Evolutionary conservation across 345 rosid genomes (phyloP).

Genomic region (Camelina hispida): DNA sequence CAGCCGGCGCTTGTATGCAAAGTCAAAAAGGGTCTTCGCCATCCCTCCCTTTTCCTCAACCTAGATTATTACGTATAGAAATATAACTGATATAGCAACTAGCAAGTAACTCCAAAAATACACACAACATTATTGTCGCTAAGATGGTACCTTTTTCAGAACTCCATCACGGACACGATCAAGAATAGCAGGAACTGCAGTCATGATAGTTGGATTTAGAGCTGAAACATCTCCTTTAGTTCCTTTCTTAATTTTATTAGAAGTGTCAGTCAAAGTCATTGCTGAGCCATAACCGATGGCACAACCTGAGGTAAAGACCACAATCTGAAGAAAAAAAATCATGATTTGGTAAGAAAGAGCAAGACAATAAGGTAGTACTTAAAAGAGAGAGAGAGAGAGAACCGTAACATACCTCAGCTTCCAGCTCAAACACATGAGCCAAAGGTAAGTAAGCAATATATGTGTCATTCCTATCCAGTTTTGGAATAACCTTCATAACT

Average conservation of each 20-base stretch:
- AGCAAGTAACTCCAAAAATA: constrained; percentile 20
- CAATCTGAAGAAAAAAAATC: constrained; percentile 54
- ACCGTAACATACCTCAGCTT: constrained; percentile 69
- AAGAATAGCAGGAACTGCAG: constrained; percentile 89
- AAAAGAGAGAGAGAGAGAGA: constrained; percentile 14
- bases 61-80: constrained; percentile 44
- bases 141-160: constrained; percentile 65
- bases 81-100: not conserved
- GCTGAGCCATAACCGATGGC: constrained; percentile 92
- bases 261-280: constrained; percentile 79
- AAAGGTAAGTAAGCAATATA: constrained; percentile 89
- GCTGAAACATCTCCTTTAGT: constrained; percentile 89
- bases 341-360: constrained; percentile 35
- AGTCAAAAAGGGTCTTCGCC: constrained; percentile 65
- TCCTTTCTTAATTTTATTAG: constrained; percentile 84
- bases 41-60: constrained; percentile 84
- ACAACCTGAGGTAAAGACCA: constrained; percentile 67
- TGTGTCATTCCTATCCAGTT: constrained; percentile 55
- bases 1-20: constrained; percentile 69
- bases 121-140: not conserved
- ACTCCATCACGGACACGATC: constrained; percentile 91
- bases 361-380: constrained; percentile 14
- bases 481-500: constrained; percentile 72
- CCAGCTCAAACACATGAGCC: constrained; percentile 95
- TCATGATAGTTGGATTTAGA: constrained; percentile 80